These are phyloP conservation scores for Alternaria sp. DNA, from an alignment of 2,329 filamentous ascomycete genomes.

Conservation along the genomic window DNA sequence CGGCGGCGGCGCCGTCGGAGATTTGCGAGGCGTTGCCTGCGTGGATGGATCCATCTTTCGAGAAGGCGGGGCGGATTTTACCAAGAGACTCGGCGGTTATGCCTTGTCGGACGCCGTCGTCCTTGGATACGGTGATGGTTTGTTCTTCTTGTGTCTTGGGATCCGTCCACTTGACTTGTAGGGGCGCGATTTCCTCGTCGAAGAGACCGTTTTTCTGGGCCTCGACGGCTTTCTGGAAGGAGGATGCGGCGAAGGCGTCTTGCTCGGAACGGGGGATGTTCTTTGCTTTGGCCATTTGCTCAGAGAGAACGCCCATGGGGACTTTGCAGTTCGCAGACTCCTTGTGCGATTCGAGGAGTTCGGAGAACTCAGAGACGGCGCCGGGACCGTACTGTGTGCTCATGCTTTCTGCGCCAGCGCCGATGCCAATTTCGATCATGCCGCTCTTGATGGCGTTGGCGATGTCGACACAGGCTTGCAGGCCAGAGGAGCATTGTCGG, in stretches of 20 bases:
- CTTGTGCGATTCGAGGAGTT: conserved; percentile 79
- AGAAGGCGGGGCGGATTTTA: conserved; percentile 91
- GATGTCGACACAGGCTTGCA: conserved; percentile 92
- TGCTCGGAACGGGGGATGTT: conserved; percentile 74
- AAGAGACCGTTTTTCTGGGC: conserved; percentile 92
- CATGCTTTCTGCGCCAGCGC: conserved; percentile 97
- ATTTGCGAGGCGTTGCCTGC: conserved; percentile 96
- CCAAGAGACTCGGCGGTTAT: conserved; percentile 86
- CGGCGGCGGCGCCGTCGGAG: conserved; percentile 90
- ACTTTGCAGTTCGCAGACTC: conserved; percentile 96
- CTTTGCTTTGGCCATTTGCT: conserved; percentile 91
- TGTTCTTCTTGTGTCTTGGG: conserved; percentile 87
- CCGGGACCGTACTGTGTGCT: conserved; percentile 85
- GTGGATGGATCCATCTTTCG: conserved; percentile 91
- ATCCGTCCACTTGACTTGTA: conserved; percentile 87
- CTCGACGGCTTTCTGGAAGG: conserved; percentile 86
- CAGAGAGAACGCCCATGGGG: conserved; percentile 91
- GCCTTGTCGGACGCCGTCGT: conserved; percentile 85
- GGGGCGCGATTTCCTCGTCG: conserved; percentile 85
- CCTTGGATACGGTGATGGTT: conserved; percentile 79
- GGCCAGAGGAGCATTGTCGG: conserved; percentile 90
- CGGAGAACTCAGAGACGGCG: conserved; percentile 92
- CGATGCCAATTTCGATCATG: conserved; percentile 95
- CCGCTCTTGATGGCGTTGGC: conserved; percentile 89
- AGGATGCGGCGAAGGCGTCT: conserved; percentile 91